These are phyloP conservation scores for Coprinopsis sp. DNA, from an alignment of 768 basidiomycete species.

Conservation along the genomic window DNA sequence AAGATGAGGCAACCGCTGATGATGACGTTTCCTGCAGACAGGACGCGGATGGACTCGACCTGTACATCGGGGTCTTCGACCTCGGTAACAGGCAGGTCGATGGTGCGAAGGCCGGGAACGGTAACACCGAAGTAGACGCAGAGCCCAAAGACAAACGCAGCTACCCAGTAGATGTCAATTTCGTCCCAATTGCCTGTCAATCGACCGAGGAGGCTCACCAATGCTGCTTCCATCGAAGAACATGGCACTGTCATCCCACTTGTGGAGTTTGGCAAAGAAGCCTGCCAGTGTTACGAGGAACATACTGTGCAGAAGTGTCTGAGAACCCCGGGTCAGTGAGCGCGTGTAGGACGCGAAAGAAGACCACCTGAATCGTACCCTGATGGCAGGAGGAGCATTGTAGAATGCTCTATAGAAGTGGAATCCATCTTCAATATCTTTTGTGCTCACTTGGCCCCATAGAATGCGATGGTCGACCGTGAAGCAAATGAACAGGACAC, in stretches of 20 bases:
- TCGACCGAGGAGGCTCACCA: constrained; percentile 44
- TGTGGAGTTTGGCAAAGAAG: constrained; percentile 72
- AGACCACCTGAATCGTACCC: constrained; percentile 46
- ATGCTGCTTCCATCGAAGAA: constrained; percentile 91
- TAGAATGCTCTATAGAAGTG: constrained; percentile 92
- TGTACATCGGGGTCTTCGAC: constrained; percentile 60
- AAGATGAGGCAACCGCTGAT: constrained; percentile 64
- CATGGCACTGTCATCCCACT: constrained; percentile 89
- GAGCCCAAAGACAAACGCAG: constrained; percentile 67
- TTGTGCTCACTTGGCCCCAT: constrained; percentile 61
- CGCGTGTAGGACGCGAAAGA: background rate
- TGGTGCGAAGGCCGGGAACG: constrained; percentile 71
- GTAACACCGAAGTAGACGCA: constrained; percentile 82
- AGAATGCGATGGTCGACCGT: constrained; percentile 86
- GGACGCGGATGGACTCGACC: constrained; percentile 72
- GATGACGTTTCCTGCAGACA: constrained; percentile 86
- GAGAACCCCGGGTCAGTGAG: background rate
- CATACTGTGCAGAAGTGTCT: constrained; percentile 88
- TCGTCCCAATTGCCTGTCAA: background rate
- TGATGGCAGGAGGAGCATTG: constrained; percentile 90
- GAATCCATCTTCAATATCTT: constrained; percentile 69
- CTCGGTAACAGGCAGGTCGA: constrained; percentile 53
- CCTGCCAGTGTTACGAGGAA: constrained; percentile 73
- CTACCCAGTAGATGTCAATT: constrained; percentile 33
- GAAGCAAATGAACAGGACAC: constrained; percentile 79